Conservation (phyloP, 306 rosid genomes). For the Elaeagnus macrophylla region DNA sequence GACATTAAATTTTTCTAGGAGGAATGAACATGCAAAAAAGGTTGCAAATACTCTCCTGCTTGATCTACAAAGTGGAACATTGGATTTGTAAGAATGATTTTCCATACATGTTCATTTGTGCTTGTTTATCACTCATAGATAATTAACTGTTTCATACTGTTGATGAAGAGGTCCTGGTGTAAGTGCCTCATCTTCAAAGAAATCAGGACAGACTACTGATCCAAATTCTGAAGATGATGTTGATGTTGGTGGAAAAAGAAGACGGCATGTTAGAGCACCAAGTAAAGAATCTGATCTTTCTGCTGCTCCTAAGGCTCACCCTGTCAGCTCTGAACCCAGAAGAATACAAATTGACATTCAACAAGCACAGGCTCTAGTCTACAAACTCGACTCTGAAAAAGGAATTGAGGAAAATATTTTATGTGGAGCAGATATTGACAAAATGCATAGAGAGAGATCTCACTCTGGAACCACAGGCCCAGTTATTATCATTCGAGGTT, state of each 20-base stretch:
- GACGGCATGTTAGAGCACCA: slow-evolving; percentile 63
- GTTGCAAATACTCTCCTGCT: slow-evolving; percentile 76
- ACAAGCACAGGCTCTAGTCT: slow-evolving; percentile 75
- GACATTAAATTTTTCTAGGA: slow-evolving; percentile 43
- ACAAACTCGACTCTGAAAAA: slow-evolving; percentile 81
- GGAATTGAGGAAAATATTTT: slow-evolving; percentile 76
- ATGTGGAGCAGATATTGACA: slow-evolving; percentile 55
- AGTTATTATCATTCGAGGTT: slow-evolving; percentile 67
- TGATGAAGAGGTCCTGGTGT: slow-evolving; percentile 67
- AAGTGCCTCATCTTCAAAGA: slow-evolving; percentile 49
- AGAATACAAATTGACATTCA: slow-evolving; percentile 72
- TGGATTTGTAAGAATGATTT: slow-evolving; percentile 58
- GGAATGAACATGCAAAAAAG: slow-evolving; percentile 79
- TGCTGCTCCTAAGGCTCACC: slow-evolving; percentile 83
- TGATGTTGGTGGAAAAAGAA: slow-evolving; percentile 61
- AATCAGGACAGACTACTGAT: slow-evolving; percentile 65
- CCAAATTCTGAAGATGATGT: slow-evolving; percentile 90
- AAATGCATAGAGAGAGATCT: slow-evolving; percentile 54
- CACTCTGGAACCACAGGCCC: slow-evolving; percentile 73
- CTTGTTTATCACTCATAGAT: background rate
- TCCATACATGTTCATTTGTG: background rate
- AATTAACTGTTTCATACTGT: slow-evolving; percentile 11
- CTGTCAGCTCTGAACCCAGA: slow-evolving; percentile 71
- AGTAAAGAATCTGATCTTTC: slow-evolving; percentile 65
- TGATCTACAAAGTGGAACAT: slow-evolving; percentile 83